Evolutionary conservation across 176 grass and related monocot species (phyloP), one percentile per base, ranked within the genome.

Genomic region (Aegilops speltoides): DNA sequence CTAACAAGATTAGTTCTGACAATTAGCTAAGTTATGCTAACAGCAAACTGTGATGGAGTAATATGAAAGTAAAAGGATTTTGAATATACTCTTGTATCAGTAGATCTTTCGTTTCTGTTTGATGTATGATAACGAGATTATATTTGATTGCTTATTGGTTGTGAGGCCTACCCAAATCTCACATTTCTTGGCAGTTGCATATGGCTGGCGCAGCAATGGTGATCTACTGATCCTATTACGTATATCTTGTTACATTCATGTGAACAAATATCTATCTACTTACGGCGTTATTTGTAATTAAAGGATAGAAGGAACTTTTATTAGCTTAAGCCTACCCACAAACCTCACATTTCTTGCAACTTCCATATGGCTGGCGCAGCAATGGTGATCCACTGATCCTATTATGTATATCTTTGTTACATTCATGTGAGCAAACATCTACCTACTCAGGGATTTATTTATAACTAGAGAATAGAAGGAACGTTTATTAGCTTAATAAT

Each of bases 11-110:
- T 36, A 85, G 23, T 37, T 28, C 29, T 26, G 13, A 66, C 10
- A 22, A 13, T 10, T 56, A 78, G 28, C 73, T 25, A 77, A 36
- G 46, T 78, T 56, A 34, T 84, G 71, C 56, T 34, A 34, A 14
- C 61, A 70, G 70, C 43, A 70, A 52, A 37, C 15, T 20, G 4
- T 56, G 11, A 8, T 31, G 11, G 34, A 54, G 33, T 76, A 75
- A 26, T 37, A 70, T 71, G 50, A 41, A 84, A 20, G 50, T 71
- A 36, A 33, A 83, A 84, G 63, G 61, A 84, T 70, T 63, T 84
- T 80, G 22, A 29, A 80, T 79, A 68, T 62, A 41, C 28, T 43
- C 2, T 71, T n/a, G 11, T 88, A 10, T 64, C 6, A 2, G 24
- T 45, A 61, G 26, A 62, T 41, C 45, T 12, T 46, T 8, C 7